These are phyloP conservation scores for Trametes elegans DNA, from an alignment of 768 basidiomycete species.

Conservation along the genomic window DNA sequence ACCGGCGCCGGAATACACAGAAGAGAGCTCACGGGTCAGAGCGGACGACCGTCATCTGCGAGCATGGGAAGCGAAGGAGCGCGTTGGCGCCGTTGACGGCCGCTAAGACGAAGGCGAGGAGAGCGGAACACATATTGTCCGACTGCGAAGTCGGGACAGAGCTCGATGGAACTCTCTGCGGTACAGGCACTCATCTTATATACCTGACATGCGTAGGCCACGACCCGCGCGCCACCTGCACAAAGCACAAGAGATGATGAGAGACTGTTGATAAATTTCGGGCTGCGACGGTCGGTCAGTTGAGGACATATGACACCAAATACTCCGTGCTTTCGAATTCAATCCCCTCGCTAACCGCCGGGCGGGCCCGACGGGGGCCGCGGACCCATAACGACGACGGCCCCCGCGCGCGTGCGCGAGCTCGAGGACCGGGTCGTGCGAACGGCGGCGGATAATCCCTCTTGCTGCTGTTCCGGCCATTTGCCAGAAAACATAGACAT, in stretches of 20 bases:
- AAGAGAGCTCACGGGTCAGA: not conserved
- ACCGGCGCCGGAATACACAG: not conserved
- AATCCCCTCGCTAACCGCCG: not conserved
- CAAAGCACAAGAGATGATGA: not conserved
- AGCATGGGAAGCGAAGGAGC: not conserved
- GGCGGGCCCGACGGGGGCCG: not conserved
- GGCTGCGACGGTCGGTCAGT: not conserved
- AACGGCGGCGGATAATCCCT: too few species aligned
- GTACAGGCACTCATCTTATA: not conserved
- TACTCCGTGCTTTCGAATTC: not conserved
- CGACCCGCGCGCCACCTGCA: not conserved
- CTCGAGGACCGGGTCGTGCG: not conserved
- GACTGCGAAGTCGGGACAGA: not conserved
- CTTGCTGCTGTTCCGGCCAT: too few species aligned
- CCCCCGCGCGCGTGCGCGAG: too few species aligned
- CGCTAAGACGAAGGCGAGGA: not conserved
- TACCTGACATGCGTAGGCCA: not conserved
- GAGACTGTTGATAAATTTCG: not conserved
- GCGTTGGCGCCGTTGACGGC: not conserved
- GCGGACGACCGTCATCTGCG: constrained; percentile 2
- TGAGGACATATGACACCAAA: not conserved
- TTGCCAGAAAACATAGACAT: too few species aligned
- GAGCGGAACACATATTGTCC: not conserved
- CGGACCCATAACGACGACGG: not conserved
- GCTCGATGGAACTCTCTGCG: not conserved